Conservation (phyloP, 805 yeast species). For the Grigorovia jiainica region DNA sequence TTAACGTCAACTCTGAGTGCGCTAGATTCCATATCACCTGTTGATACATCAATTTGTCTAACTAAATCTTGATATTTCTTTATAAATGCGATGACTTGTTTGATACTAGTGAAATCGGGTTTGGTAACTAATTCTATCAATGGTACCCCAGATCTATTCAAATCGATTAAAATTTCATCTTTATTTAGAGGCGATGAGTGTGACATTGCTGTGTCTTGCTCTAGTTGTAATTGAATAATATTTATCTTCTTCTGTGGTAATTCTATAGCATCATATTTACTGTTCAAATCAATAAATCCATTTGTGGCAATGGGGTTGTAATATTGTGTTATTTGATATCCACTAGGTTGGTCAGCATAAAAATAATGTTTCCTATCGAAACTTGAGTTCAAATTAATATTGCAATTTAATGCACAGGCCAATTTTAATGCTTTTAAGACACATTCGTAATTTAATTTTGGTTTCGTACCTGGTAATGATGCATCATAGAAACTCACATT, state of each 20-base stretch:
- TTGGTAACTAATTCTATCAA: slow-evolving; percentile 84
- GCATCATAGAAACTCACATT: slow-evolving; percentile 71
- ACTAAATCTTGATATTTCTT: slow-evolving; percentile 70
- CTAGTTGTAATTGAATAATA: slow-evolving; percentile 78
- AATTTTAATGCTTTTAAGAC: slow-evolving; percentile 60
- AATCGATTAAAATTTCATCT: slow-evolving; percentile 42
- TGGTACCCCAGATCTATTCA: slow-evolving; percentile 79
- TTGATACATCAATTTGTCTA: slow-evolving; percentile 58
- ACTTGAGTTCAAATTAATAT: slow-evolving; percentile 44
- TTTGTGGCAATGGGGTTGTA: slow-evolving; percentile 66
- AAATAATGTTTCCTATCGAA: slow-evolving; percentile 95
- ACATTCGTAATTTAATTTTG: slow-evolving; percentile 67
- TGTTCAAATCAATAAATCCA: slow-evolving; percentile 46
- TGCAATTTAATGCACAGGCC: slow-evolving; percentile 58
- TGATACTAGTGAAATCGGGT: slow-evolving; percentile 67
- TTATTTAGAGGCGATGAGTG: slow-evolving; percentile 21
- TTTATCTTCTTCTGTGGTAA: slow-evolving; percentile 39
- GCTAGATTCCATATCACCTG: slow-evolving; percentile 90
- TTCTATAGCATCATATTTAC: slow-evolving; percentile 45
- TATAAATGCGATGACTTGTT: slow-evolving; percentile 68
- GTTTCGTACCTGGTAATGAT: slow-evolving; percentile 90
- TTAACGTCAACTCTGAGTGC: slow-evolving; percentile 94
- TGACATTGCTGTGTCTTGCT: slow-evolving; percentile 90
- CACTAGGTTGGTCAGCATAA: slow-evolving; percentile 92
- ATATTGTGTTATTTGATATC: slow-evolving; percentile 91